Evolutionary conservation across 306 rosid species (phyloP).

Genomic region (Cicer pinnatifidum): DNA sequence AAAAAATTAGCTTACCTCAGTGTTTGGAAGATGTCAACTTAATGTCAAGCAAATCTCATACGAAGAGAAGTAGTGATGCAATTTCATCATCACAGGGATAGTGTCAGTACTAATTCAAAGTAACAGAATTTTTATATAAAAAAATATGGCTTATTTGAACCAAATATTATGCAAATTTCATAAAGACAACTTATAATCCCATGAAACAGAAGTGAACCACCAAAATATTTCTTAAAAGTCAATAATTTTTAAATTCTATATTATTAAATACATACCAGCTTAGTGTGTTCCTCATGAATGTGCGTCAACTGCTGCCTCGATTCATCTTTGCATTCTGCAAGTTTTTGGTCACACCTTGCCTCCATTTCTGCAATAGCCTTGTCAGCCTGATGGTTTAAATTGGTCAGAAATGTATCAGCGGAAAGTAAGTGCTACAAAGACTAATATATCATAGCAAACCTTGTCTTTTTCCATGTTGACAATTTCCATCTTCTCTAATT

Average conservation of each 20-base stretch:
- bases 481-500: constrained; percentile 82
- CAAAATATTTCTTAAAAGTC: constrained; percentile 30
- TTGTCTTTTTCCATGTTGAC: constrained; percentile 78
- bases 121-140: constrained; percentile 3
- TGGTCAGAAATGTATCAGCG: constrained; percentile 48
- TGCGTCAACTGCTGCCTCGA: constrained; percentile 62
- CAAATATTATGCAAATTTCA: constrained; percentile 1
- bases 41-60: constrained; percentile 24
- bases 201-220: constrained; percentile 26
- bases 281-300: constrained; percentile 72
- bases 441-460: constrained; percentile 59
- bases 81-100: constrained; percentile 8
- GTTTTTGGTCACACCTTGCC: constrained; percentile 57
- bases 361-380: constrained; percentile 66
- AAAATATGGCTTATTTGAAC: constrained; percentile 22
- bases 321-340: constrained; percentile 76
- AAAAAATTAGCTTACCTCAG: constrained; percentile 39
- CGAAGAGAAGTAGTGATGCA: constrained; percentile 24
- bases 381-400: constrained; percentile 65
- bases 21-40: constrained; percentile 26
- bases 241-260: constrained; percentile 38
- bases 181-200: constrained; percentile 26
- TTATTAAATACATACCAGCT: constrained; percentile 58
- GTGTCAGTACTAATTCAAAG: constrained; percentile 22
- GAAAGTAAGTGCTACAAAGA: constrained; percentile 37